Base-by-base conservation (phyloP, 2,329 filamentous ascomycete genomes). In the Verticillium nubilum region DNA sequence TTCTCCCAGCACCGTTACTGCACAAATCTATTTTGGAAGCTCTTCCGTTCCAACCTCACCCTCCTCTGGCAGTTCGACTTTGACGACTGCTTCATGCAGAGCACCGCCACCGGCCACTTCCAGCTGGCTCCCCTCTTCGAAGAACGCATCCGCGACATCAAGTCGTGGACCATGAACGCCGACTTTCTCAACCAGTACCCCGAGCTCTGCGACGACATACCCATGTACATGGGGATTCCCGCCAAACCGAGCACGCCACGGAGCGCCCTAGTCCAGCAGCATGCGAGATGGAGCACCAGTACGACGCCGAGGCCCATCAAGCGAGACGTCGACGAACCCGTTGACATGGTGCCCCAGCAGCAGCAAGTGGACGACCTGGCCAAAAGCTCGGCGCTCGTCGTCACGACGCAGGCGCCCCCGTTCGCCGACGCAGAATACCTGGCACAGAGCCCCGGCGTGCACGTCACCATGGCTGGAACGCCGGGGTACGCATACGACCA, bases 191-290 rank as follows among this genome's bases (percentile, higher is more conserved):
- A 52, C 0, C 62, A 61, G 3, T 71, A 67, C 2, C 69, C 69
- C 1, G 69, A 71, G 31, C 60, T 71, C 13, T 62, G 47, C 2
- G 64, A 62, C 5, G 69, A 84, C 27, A 71, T 71, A 0, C 69
- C 68, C 42, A 23, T 50, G n/a, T 50, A 23, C 19, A 19, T 9
- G n/a, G 19, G n/a, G 1, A 50, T 50, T 19, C 42, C 42, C 17
- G 17, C 42, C n/a, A 50, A 50, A 19, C 42, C 42, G 9, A 50
- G 19, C 42, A 50, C 19, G n/a, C 19, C 42, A 19, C n/a, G 19
- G 42, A 25, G 9, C 19, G 10, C 9, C 4, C 3, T 12, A 5
- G 42, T 19, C 7, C 3, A 19, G 17, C 9, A 23, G n/a, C n/a
- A 25, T 10, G 42, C 42, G 19, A n/a, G 42, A 13, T 50, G 42